Conservation (phyloP, 2,329 filamentous ascomycete genomes). For the Diaporthe batatas region DNA sequence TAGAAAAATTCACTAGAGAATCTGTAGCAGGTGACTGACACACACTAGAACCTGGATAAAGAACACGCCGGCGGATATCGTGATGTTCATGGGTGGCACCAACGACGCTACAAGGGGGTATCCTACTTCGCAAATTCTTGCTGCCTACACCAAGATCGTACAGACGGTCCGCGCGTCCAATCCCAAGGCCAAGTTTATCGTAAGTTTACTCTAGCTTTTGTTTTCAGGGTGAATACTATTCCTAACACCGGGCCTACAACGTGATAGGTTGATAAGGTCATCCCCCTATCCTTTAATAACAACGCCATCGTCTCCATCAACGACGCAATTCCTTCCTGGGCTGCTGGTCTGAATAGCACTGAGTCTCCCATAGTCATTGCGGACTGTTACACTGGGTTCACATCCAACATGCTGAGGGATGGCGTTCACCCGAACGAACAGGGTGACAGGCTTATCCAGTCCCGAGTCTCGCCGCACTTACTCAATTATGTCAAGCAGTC, state of each 20-base stretch:
- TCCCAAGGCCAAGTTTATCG: constrained; percentile 56
- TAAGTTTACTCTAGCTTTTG: constrained; percentile 44
- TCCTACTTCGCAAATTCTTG: constrained; percentile 52
- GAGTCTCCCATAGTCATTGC: constrained; percentile 56
- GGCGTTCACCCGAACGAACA: constrained; percentile 56
- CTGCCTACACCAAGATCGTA: constrained; percentile 57
- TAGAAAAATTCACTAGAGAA: too few species aligned
- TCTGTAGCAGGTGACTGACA: too few species aligned
- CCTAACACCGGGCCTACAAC: too few species aligned
- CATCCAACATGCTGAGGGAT: constrained; percentile 51
- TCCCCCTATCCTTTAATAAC: constrained; percentile 52
- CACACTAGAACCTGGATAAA: constrained; percentile 51
- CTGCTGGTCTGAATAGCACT: constrained; percentile 50
- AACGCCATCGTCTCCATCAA: constrained; percentile 46
- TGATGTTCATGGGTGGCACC: constrained; percentile 61
- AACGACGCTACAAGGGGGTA: constrained; percentile 56
- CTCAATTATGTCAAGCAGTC: constrained; percentile 3
- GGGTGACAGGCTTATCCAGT: constrained; percentile 47
- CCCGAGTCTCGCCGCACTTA: neutral
- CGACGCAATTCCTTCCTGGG: constrained; percentile 52
- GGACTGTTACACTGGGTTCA: constrained; percentile 54
- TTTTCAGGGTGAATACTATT: neutral
- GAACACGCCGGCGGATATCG: constrained; percentile 55
- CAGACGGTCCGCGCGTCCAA: constrained; percentile 53
- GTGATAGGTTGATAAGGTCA: constrained; percentile 55